Percentiles rank a stretch among this genome's conserved stretches.
Conservation (phyloP, 805 yeast genomes). For the Vanderwaltozyma yarrowii region DNA sequence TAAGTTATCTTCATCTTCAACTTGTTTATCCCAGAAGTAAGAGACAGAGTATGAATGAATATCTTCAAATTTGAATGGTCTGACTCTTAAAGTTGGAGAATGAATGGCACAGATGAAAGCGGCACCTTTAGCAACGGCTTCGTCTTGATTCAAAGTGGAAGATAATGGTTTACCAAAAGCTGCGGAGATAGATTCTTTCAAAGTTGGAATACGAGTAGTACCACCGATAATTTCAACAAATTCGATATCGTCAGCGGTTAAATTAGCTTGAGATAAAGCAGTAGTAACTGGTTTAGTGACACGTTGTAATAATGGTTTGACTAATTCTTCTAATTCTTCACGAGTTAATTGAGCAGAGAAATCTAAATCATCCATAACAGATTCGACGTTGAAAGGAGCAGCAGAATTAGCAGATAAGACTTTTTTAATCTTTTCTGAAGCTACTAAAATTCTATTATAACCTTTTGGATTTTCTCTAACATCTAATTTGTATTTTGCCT, state of each 20-base stretch:
- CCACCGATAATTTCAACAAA: constrained; percentile 96
- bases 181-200: constrained; percentile 72
- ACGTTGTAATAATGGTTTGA: constrained; percentile 70
- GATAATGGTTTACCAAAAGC: constrained; percentile 70
- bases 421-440: constrained; percentile 91
- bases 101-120: constrained; percentile 98
- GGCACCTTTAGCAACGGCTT: constrained; percentile 98
- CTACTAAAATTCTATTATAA: constrained; percentile 80
- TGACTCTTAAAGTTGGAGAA: constrained; percentile 96
- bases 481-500: constrained; percentile 86
- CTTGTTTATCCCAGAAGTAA: constrained; percentile 89
- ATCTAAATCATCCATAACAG: constrained; percentile 95
- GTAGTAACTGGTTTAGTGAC: constrained; percentile 65
- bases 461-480: constrained; percentile 89
- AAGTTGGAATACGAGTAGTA: constrained; percentile 91
- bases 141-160: constrained; percentile 96
- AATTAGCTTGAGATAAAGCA: constrained; percentile 74
- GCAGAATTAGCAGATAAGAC: constrained; percentile 89
- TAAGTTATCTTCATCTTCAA: constrained; percentile 80
- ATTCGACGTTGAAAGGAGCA: constrained; percentile 93
- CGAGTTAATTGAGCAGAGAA: constrained; percentile 82
- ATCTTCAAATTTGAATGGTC: constrained; percentile 98
- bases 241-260: constrained; percentile 66
- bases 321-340: constrained; percentile 85
- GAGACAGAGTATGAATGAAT: constrained; percentile 85